Evolutionary conservation across 2,329 filamentous ascomycete species (phyloP), one percentile per base, ranked within the genome.

Genomic region (Zymoseptoria ardabiliae): DNA sequence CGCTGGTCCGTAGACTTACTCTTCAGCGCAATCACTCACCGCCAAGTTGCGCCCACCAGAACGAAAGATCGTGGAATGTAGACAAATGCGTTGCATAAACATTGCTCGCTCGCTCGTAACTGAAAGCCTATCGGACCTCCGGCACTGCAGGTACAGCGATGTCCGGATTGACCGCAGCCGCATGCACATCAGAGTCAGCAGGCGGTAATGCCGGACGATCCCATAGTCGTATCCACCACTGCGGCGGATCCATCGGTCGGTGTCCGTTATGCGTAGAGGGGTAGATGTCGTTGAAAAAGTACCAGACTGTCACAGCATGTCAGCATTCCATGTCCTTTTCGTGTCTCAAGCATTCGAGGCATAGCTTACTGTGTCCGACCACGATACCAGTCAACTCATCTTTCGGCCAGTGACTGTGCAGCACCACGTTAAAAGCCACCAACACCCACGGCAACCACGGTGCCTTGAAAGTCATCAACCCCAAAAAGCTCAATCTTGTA

Each of bases 211-310:
- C 68, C 51, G 72, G 69, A 10, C 77, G 69, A 63, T 87, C 91
- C 70, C 96, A 96, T 19, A 97, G 71, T 50, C 91, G 83, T 59
- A 89, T 83, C 93, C 93, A 99, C 87, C 90, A 97, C 60, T 79
- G 77, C 0, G 94, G 94, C 45, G 94, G 93, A 68, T 96, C 93
- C 53, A 99, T 80, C 0, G 94, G 94, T 58, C 90, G 83, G 55
- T 88, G 87, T 19, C 91, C 91, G 63, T 88, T 86, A 75, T 97
- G 90, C 50, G 97, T 82, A 2, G 91, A 89, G 3, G 94, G 94
- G 74, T 96, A 99, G 17, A 99, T 92, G 73, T 99, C 94, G 61
- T 87, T 90, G 75, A 97, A 97, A 78, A 97, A 99, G 75, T 97
- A 99, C 88, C 92, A 97, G 49, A 97, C 82, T 83, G 55, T 45